Conservation (phyloP, 2,329 filamentous ascomycete species). For the Ceratocystis albifundus region DNA sequence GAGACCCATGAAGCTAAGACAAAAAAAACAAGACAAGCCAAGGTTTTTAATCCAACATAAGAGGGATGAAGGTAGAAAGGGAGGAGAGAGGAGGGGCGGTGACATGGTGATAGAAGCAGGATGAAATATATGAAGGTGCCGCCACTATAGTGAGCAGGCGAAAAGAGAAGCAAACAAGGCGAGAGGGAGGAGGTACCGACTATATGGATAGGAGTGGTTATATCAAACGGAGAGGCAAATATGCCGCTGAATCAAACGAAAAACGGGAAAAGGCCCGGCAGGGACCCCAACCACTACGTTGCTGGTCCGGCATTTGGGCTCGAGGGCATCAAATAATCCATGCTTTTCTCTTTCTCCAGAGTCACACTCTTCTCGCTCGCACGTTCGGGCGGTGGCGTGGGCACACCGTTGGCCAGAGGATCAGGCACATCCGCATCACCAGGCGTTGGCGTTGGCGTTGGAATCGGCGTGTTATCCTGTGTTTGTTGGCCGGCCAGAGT, state of each 20-base stretch:
- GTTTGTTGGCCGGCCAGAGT: neutral
- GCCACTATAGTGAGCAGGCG: conserved; percentile 6
- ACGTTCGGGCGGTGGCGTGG: conserved; percentile 21
- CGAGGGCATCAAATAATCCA: neutral
- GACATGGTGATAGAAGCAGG: neutral
- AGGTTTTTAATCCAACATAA: neutral
- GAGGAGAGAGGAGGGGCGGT: neutral
- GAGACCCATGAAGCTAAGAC: neutral
- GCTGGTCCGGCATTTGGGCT: too few relatives aligned
- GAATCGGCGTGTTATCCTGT: conserved; percentile 11
- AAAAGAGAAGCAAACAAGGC: conserved; percentile 6
- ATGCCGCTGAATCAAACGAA: conserved; percentile 4
- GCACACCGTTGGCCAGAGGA: conserved; percentile 19
- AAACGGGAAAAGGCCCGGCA: conserved; percentile 6
- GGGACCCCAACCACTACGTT: neutral
- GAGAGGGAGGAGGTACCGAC: neutral
- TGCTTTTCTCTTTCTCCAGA: neutral
- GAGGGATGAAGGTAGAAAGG: neutral
- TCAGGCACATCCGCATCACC: conserved; percentile 15
- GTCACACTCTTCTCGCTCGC: conserved; percentile 20
- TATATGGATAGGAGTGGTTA: neutral
- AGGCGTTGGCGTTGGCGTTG: conserved; percentile 13
- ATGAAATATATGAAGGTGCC: neutral
- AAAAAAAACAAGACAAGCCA: neutral
- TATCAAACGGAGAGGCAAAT: conserved; percentile 2